These are phyloP conservation scores for Stephania cephalantha DNA, from an alignment of 164 flowering plant genomes.

Conservation along the genomic window DNA sequence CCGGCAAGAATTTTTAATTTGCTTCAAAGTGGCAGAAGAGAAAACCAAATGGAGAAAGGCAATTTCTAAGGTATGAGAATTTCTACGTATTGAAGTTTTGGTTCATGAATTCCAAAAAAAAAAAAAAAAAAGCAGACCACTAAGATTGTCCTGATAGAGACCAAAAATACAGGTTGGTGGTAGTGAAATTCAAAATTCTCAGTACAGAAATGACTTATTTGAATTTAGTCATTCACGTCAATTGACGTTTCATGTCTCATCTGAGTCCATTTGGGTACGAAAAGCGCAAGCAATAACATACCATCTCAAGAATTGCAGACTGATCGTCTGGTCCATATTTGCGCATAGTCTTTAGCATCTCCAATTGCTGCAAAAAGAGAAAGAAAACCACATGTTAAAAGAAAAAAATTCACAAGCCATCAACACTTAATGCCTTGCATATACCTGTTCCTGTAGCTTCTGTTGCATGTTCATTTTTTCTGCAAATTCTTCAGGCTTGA, in stretches of 20 bases:
- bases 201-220: too few species aligned
- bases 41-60: too few species aligned
- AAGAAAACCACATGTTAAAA: neutral
- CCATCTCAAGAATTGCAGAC: constrained; percentile 72
- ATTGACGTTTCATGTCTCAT: neutral
- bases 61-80: too few species aligned
- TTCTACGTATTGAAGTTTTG: too few species aligned
- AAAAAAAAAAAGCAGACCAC: too few species aligned
- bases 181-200: too few species aligned
- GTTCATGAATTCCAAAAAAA: too few species aligned
- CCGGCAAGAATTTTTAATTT: too few species aligned
- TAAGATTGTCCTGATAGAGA: too few species aligned
- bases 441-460: constrained; percentile 64
- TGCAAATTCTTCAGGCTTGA: constrained; percentile 68
- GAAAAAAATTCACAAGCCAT: neutral
- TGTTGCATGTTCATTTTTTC: constrained; percentile 51
- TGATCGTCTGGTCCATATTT: constrained; percentile 68
- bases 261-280: neutral
- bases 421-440: neutral
- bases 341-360: constrained; percentile 84
- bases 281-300: constrained; percentile 14
- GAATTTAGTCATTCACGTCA: neutral
- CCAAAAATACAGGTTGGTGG: too few species aligned
- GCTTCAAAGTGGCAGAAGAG: too few species aligned
- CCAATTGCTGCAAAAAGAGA: constrained; percentile 59